A percentile compares a stretch with the other conserved stretches of the same genome.
These are phyloP conservation scores for Blastocystis hominis DNA, from an alignment of 352 stramenopile species.

Conservation along the genomic window DNA sequence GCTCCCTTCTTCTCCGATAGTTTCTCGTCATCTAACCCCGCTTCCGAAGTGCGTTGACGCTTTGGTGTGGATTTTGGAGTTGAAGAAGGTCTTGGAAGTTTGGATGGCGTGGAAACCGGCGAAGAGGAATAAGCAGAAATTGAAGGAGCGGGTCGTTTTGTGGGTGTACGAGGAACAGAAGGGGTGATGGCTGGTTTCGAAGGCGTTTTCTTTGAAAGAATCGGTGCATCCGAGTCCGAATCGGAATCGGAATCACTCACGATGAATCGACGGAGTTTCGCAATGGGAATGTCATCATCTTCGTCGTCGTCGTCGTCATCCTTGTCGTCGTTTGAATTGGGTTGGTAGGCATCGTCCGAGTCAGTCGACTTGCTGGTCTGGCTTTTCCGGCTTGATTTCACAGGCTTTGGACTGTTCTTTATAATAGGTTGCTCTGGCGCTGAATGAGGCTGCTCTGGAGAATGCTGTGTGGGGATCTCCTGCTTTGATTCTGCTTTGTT, in stretches of 20 bases:
- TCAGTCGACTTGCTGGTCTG: neutral
- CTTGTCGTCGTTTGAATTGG: neutral
- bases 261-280: neutral
- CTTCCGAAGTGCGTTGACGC: neutral
- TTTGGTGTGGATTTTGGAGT: constrained; percentile 59
- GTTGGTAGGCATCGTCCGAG: neutral
- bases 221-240: constrained; percentile 57
- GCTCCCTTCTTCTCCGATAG: constrained; percentile 60
- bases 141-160: neutral
- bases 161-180: constrained; percentile 62
- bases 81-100: neutral
- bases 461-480: neutral
- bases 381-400: neutral
- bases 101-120: neutral
- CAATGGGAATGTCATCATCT: neutral
- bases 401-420: neutral
- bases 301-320: neutral
- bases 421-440: too few relatives aligned
- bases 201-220: constrained; percentile 62
- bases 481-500: neutral
- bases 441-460: neutral
- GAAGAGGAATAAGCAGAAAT: neutral
- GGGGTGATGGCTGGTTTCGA: neutral
- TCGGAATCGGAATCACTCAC: neutral
- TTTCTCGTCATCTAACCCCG: constrained; percentile 60